phyloP scores from a whole-genome alignment of 2,329 filamentous ascomycete species.

The Ilyonectria mors-panacis region DNA sequence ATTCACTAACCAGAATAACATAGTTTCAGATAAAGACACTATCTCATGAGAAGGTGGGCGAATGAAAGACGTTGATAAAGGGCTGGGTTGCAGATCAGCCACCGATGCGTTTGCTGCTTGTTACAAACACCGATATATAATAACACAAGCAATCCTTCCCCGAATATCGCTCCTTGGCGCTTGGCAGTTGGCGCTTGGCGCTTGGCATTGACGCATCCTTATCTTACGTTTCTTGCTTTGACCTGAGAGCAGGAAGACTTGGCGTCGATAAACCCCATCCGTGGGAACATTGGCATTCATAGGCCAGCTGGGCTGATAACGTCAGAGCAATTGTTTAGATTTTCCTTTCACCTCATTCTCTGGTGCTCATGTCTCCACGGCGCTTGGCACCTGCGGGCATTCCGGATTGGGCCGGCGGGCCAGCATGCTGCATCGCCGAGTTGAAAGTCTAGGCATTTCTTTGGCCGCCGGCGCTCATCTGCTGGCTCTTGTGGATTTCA shows the following conservation, averaged over 20 bases:
- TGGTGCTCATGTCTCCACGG: neutral
- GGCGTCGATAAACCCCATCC: neutral
- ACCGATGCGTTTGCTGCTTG: neutral
- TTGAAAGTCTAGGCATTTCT: neutral
- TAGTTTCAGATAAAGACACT: neutral
- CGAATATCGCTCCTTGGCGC: neutral
- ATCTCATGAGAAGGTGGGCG: neutral
- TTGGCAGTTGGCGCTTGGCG: neutral
- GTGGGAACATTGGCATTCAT: neutral
- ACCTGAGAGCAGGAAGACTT: neutral
- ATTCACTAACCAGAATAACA: neutral
- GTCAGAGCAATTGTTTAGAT: neutral
- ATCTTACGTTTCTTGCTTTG: conserved; percentile 8
- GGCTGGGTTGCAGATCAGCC: neutral
- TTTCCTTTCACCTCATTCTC: neutral
- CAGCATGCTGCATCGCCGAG: neutral
- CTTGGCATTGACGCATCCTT: neutral
- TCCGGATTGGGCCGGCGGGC: neutral
- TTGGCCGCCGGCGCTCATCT: neutral
- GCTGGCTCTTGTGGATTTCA: neutral
- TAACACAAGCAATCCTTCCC: conserved; percentile 1
- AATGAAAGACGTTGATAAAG: neutral
- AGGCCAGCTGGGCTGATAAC: neutral
- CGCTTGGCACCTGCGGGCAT: neutral
- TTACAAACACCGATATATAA: neutral